Percentiles rank a stretch among this genome's conserved stretches.
These are phyloP conservation scores for Dactylellina cionopaga DNA, from an alignment of 2,329 filamentous ascomycete genomes.

Conservation along the genomic window DNA sequence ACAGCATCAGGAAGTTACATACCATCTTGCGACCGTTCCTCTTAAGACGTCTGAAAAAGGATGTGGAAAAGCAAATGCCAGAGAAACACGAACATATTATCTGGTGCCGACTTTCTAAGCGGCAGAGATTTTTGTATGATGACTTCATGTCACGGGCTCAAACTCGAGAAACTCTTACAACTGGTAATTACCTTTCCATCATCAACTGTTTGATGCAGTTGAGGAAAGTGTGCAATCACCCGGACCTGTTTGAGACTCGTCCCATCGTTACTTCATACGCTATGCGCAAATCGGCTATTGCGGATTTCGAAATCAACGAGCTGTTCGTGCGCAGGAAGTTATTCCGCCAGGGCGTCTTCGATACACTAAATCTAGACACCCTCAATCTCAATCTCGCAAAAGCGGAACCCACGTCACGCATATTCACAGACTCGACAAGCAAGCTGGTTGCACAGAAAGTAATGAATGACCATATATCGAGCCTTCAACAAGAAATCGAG, in stretches of 20 bases:
- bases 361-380: conserved; percentile 76
- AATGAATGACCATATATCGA: conserved; percentile 53
- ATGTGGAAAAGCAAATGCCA: conserved; percentile 99
- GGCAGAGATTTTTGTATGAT: conserved; percentile 94
- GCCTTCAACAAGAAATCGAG: conserved; percentile 32
- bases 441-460: conserved; percentile 53
- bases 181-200: conserved; percentile 95
- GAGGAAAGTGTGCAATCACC: conserved; percentile 97
- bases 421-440: conserved; percentile 35
- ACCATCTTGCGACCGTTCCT: conserved; percentile 92
- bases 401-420: conserved; percentile 57
- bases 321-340: conserved; percentile 74
- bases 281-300: conserved; percentile 80
- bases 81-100: conserved; percentile 97
- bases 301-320: conserved; percentile 78
- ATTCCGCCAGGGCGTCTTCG: conserved; percentile 69
- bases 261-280: conserved; percentile 97
- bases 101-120: conserved; percentile 92
- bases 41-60: conserved; percentile 87
- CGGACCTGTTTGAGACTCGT: conserved; percentile 93
- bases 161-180: conserved; percentile 86
- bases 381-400: conserved; percentile 74
- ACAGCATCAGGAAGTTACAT: conserved; percentile 91
- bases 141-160: conserved; percentile 91
- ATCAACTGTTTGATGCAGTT: conserved; percentile 99